Evolutionary conservation across 106 monocot species (phyloP).

Genomic region (Vanilla planifolia): DNA sequence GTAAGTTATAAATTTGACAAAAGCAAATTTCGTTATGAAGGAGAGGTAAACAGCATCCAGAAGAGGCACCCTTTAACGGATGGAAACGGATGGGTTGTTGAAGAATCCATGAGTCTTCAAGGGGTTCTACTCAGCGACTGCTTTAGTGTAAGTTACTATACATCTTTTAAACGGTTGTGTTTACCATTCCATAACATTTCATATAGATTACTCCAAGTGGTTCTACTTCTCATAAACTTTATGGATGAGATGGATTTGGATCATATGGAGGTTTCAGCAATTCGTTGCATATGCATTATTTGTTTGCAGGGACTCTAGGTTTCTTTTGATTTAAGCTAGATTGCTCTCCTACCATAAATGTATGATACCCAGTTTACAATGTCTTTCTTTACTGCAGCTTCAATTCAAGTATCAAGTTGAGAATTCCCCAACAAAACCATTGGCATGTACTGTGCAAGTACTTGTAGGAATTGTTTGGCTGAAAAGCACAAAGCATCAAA

Average conservation of each 20-base stretch:
- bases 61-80: neutral
- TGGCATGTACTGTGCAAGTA: slow-evolving; percentile 61
- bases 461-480: slow-evolving; percentile 69
- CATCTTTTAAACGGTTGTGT: neutral
- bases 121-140: slow-evolving; percentile 2
- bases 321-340: too few relatives aligned
- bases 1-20: slow-evolving; percentile 1
- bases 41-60: neutral
- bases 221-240: too few relatives aligned
- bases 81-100: slow-evolving; percentile 3
- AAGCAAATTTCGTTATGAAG: neutral
- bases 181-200: too few relatives aligned
- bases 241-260: too few relatives aligned
- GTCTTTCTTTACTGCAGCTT: slow-evolving; percentile 35
- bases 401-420: slow-evolving; percentile 71
- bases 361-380: too few relatives aligned
- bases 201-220: too few relatives aligned
- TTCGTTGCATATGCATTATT: too few relatives aligned
- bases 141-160: neutral
- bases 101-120: neutral
- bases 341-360: too few relatives aligned
- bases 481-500: slow-evolving; percentile 81
- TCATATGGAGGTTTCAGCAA: too few relatives aligned
- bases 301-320: too few relatives aligned
- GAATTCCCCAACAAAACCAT: slow-evolving; percentile 35